These are phyloP conservation scores for Pyrenula aspistea DNA, from an alignment of 495 filamentous ascomycete genomes.

Conservation along the genomic window DNA sequence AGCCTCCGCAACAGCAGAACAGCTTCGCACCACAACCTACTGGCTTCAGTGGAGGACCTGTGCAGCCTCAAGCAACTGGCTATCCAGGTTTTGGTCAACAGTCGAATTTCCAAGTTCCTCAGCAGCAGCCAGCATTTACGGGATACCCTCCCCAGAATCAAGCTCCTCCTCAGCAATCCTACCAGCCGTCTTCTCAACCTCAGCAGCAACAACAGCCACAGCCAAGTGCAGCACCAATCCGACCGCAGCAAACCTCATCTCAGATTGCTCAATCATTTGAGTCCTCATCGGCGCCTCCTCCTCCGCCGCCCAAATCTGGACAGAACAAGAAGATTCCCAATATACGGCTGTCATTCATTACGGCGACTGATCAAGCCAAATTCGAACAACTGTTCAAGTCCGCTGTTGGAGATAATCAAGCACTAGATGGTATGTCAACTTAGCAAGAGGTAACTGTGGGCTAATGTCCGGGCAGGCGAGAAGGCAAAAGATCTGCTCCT, in stretches of 20 bases:
- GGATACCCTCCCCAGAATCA: slow-evolving; percentile 36
- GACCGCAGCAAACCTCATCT: slow-evolving; percentile 52
- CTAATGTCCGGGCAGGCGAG: slow-evolving; percentile 43
- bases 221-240: slow-evolving; percentile 21
- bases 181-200: slow-evolving; percentile 31
- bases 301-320: slow-evolving; percentile 40
- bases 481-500: slow-evolving; percentile 81
- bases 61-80: slow-evolving; percentile 38
- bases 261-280: slow-evolving; percentile 84
- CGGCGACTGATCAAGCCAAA: slow-evolving; percentile 87
- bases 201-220: slow-evolving; percentile 33
- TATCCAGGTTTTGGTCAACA: slow-evolving; percentile 41
- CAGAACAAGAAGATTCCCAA: slow-evolving; percentile 71
- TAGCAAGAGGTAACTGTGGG: slow-evolving; percentile 13
- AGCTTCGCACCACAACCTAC: slow-evolving; percentile 39
- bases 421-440: slow-evolving; percentile 55
- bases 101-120: slow-evolving; percentile 45
- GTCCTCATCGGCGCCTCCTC: slow-evolving; percentile 26
- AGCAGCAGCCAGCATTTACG: slow-evolving; percentile 51
- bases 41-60: slow-evolving; percentile 23
- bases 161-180: slow-evolving; percentile 14
- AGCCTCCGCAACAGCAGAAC: slow-evolving; percentile 43
- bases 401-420: slow-evolving; percentile 75
- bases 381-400: slow-evolving; percentile 98
- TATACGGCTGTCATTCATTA: slow-evolving; percentile 90